Conservation (phyloP, 495 filamentous ascomycete species). For the Friedmanniomyces endolithicus region DNA sequence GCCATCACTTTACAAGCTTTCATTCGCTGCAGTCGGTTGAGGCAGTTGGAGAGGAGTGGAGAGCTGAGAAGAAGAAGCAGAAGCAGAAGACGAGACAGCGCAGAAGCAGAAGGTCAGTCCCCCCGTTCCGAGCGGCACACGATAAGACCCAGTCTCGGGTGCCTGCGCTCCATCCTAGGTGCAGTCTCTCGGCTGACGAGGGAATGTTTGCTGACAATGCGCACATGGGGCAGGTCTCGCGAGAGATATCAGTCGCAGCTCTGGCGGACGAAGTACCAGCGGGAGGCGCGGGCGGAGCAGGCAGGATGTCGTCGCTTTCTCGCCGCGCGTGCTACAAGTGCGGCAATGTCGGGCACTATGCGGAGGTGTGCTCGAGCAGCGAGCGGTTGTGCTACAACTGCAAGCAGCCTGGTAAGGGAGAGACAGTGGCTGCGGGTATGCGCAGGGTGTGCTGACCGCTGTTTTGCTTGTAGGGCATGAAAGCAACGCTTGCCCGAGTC, state of each 20-base stretch:
- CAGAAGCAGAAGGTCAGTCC: background rate
- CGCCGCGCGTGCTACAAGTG: slow-evolving; percentile 99
- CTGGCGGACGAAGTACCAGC: background rate
- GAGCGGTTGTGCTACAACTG: slow-evolving; percentile 99
- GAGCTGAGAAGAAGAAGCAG: background rate
- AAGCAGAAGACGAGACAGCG: background rate
- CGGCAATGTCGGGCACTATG: slow-evolving; percentile 97
- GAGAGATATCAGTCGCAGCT: background rate
- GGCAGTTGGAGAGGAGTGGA: background rate
- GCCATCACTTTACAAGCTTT: background rate
- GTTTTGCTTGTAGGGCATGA: slow-evolving; percentile 61
- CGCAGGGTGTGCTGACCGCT: slow-evolving; percentile 15
- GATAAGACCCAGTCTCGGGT: background rate
- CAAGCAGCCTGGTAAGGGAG: slow-evolving; percentile 36
- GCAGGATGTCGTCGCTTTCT: slow-evolving; percentile 76
- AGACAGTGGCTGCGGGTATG: background rate
- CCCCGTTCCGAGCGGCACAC: background rate
- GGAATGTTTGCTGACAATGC: background rate
- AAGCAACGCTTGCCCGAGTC: slow-evolving; percentile 90
- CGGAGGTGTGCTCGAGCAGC: slow-evolving; percentile 93
- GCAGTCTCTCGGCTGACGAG: too few species aligned
- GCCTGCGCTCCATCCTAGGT: background rate
- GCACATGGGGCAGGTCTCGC: background rate
- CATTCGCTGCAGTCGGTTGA: background rate
- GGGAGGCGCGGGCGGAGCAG: slow-evolving; percentile 1